A percentile compares a stretch with the other conserved stretches of the same genome.
These are phyloP conservation scores for Escallonia rubra DNA, from an alignment of 129 eudicot species.

Conservation along the genomic window DNA sequence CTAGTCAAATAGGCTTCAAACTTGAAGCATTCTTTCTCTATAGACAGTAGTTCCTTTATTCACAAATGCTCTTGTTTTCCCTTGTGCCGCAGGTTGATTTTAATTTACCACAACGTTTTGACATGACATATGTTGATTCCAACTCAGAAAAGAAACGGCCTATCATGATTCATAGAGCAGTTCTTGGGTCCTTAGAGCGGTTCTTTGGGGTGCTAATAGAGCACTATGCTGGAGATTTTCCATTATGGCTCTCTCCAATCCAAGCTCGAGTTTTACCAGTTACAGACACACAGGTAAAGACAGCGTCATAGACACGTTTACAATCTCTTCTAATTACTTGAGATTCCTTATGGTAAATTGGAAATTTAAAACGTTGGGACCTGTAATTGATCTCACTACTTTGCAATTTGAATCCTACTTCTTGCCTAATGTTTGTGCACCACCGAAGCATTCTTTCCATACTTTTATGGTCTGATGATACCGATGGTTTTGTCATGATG, in stretches of 20 bases:
- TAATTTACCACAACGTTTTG: slow-evolving; percentile 86
- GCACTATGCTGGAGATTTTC: slow-evolving; percentile 96
- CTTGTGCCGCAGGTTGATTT: slow-evolving; percentile 70
- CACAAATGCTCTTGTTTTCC: background rate
- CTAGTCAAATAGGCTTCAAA: background rate
- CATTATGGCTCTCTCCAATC: slow-evolving; percentile 90
- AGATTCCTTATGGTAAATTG: background rate
- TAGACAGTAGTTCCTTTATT: too few species aligned
- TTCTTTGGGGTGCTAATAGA: slow-evolving; percentile 94
- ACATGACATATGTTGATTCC: slow-evolving; percentile 83
- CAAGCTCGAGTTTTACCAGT: slow-evolving; percentile 88
- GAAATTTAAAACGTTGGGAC: background rate
- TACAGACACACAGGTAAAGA: slow-evolving; percentile 74
- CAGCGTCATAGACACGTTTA: background rate
- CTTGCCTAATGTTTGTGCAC: background rate
- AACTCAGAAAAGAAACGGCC: slow-evolving; percentile 80
- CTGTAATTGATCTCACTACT: background rate
- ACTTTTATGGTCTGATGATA: background rate
- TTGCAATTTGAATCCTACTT: too few species aligned
- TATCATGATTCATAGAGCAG: slow-evolving; percentile 96
- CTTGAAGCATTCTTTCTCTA: background rate
- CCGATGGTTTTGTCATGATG: background rate
- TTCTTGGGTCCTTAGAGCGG: slow-evolving; percentile 95
- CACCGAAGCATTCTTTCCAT: background rate
- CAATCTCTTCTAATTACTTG: too few species aligned